These are phyloP conservation scores for Xylaria flabelliformis DNA, from an alignment of 495 filamentous ascomycete species.

Conservation along the genomic window DNA sequence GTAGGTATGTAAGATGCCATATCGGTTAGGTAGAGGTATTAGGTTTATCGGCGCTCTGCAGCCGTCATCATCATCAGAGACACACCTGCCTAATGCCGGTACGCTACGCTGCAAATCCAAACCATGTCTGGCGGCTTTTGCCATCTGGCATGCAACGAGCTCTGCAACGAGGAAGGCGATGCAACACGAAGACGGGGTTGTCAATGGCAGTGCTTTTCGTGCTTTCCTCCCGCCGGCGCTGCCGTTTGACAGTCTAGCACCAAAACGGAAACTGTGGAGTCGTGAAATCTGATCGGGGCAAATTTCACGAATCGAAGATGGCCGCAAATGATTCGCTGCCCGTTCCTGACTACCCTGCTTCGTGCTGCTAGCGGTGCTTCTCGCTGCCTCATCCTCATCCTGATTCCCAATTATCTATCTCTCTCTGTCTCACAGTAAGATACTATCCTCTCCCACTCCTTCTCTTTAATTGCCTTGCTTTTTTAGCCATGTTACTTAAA, in stretches of 20 bases:
- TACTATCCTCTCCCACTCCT: not conserved
- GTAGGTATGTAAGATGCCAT: not conserved
- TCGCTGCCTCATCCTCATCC: constrained; percentile 8
- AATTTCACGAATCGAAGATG: constrained; percentile 20
- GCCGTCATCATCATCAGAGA: not conserved
- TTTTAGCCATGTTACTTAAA: not conserved
- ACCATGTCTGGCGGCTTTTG: constrained; percentile 1
- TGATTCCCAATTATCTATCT: not conserved
- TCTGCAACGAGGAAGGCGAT: not conserved
- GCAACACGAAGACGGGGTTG: constrained; percentile 2
- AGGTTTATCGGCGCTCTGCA: not conserved
- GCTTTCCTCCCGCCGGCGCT: not conserved
- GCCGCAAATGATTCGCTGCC: constrained; percentile 13
- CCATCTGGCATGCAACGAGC: constrained; percentile 8
- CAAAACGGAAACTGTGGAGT: constrained; percentile 15
- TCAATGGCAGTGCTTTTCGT: constrained; percentile 1
- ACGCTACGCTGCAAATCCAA: not conserved
- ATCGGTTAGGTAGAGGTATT: not conserved
- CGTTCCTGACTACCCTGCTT: constrained; percentile 4
- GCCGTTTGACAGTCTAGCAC: not conserved
- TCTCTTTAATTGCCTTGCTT: not conserved
- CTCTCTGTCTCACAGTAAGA: not conserved
- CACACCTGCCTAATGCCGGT: constrained; percentile 5
- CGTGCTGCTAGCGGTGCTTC: constrained; percentile 1
- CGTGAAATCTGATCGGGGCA: constrained; percentile 9